phyloP scores from a whole-genome alignment of 2,329 filamentous ascomycete species.

The Alternaria postmessia region DNA sequence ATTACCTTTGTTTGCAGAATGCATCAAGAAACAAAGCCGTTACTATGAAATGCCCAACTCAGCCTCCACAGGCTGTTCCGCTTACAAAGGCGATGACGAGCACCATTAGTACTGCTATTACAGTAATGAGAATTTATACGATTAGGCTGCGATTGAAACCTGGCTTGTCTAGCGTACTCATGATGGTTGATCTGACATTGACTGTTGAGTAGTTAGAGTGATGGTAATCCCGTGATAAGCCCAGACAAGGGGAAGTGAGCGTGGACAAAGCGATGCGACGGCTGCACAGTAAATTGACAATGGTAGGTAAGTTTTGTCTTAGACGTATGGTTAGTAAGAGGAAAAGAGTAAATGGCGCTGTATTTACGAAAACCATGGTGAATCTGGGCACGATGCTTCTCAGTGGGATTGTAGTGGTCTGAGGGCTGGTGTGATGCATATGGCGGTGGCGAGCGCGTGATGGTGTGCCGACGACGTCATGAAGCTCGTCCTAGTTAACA shows the following conservation, averaged over 20 bases:
- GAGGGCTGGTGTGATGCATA: constrained; percentile 8
- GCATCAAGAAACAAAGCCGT: neutral
- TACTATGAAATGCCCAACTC: neutral
- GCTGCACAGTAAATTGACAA: neutral
- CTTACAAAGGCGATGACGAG: neutral
- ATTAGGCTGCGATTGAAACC: neutral
- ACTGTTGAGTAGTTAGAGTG: neutral
- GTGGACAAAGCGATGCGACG: neutral
- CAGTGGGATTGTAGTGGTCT: neutral
- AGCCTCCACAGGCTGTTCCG: neutral
- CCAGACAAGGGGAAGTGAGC: neutral
- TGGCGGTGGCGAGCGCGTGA: constrained; percentile 15
- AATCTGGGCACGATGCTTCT: neutral
- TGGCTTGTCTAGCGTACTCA: neutral
- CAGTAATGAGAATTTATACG: neutral
- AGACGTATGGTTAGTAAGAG: neutral
- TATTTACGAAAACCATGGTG: neutral
- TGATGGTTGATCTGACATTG: neutral
- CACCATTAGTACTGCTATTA: neutral
- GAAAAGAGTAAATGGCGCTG: neutral
- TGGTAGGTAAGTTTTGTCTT: neutral
- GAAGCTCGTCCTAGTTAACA: constrained; percentile 7
- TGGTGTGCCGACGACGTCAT: constrained; percentile 22
- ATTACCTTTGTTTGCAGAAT: neutral
- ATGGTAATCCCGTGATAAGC: neutral